A percentile compares a stretch with the other conserved stretches of the same genome.
Evolutionary conservation across 2,329 filamentous ascomycete genomes (phyloP).

Genomic region (Sclerotinia glacialis): DNA sequence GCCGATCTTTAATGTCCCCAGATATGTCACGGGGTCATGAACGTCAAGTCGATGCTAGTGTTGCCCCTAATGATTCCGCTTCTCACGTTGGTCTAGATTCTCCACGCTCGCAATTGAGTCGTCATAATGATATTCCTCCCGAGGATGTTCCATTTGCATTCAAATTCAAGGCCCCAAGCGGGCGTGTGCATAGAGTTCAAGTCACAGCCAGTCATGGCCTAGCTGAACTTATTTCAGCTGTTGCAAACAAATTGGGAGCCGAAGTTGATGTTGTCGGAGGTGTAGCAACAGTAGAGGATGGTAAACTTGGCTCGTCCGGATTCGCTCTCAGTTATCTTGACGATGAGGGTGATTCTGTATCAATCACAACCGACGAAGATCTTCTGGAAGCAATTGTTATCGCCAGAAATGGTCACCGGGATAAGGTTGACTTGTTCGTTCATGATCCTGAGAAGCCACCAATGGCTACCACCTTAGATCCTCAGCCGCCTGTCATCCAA

Average conservation of each 20-base stretch:
- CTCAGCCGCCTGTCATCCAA: constrained; percentile 52
- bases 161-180: constrained; percentile 98
- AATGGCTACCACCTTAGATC: constrained; percentile 61
- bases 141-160: constrained; percentile 86
- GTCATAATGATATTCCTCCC: constrained; percentile 54
- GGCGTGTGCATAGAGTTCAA: constrained; percentile 89
- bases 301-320: constrained; percentile 70
- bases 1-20: constrained; percentile 78
- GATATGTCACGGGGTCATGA: constrained; percentile 66
- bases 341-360: constrained; percentile 94
- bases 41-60: constrained; percentile 68
- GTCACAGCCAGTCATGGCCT: constrained; percentile 79
- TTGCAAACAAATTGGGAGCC: constrained; percentile 78
- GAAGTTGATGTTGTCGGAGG: constrained; percentile 86
- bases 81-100: constrained; percentile 85
- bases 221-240: constrained; percentile 70
- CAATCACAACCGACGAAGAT: constrained; percentile 93
- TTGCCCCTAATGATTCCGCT: constrained; percentile 89
- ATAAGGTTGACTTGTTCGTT: constrained; percentile 97
- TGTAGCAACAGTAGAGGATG: constrained; percentile 71
- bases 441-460: constrained; percentile 91
- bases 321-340: constrained; percentile 95
- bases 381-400: constrained; percentile 85
- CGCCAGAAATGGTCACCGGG: constrained; percentile 70
- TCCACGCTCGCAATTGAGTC: constrained; percentile 59